phyloP scores from a whole-genome alignment of 2,329 filamentous ascomycete genomes.

The Aspergillus brunneoviolaceus region DNA sequence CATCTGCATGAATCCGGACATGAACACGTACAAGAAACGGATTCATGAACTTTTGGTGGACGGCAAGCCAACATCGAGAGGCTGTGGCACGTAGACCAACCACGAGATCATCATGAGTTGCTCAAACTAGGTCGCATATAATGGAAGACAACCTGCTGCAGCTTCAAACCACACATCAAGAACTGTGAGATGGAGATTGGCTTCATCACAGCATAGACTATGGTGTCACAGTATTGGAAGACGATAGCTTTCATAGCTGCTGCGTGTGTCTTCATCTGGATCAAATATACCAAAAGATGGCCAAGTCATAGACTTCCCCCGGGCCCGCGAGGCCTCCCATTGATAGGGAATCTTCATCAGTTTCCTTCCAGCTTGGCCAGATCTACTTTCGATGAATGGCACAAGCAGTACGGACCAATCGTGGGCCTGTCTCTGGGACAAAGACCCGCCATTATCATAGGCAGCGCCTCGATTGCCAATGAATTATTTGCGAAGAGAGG shows the following conservation, averaged over 20 bases:
- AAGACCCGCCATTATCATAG: constrained; percentile 9
- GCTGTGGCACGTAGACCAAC: no score
- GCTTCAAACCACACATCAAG: no score
- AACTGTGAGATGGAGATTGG: neutral
- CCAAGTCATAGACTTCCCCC: neutral
- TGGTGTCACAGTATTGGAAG: neutral
- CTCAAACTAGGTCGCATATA: no score
- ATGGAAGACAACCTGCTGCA: no score
- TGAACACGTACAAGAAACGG: no score
- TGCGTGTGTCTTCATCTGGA: neutral
- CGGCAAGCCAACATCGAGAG: no score
- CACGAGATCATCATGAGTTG: no score
- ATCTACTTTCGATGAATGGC: constrained; percentile 5
- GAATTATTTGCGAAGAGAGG: constrained; percentile 14
- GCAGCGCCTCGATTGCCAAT: neutral
- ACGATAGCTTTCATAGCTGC: neutral
- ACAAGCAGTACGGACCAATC: constrained; percentile 11
- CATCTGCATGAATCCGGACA: no score
- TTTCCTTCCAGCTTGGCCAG: neutral
- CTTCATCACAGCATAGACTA: neutral
- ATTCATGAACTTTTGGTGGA: no score
- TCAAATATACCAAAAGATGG: neutral
- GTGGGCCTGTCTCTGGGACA: constrained; percentile 7
- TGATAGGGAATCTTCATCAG: neutral
- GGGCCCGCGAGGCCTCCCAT: neutral